Conservation (phyloP, 169 alveolate genomes). For the Theileria equi region DNA sequence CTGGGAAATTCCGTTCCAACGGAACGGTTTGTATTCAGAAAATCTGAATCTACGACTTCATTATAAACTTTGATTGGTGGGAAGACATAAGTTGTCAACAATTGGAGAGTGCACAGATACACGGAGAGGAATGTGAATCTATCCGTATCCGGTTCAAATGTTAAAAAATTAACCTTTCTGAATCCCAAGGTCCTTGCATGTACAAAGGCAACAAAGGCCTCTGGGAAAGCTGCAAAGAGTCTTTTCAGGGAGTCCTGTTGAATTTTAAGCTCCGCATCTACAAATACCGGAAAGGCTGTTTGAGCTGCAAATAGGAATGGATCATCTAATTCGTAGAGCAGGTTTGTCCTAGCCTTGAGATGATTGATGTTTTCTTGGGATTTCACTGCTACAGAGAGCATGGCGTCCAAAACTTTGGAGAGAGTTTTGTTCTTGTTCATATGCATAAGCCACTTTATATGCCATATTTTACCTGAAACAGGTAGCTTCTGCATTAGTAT, state of each 20-base stretch:
- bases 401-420: neutral
- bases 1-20: neutral
- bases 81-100: conserved; percentile 8
- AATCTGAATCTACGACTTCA: conserved; percentile 7
- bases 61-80: neutral
- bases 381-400: neutral
- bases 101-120: conserved; percentile 4
- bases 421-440: conserved; percentile 5
- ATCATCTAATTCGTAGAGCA: neutral
- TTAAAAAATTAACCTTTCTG: neutral
- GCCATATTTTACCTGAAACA: conserved; percentile 1
- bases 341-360: neutral
- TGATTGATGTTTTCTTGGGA: neutral
- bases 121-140: conserved; percentile 19
- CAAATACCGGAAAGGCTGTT: conserved; percentile 19
- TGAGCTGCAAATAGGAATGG: conserved; percentile 20
- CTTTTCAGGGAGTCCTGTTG: conserved; percentile 15
- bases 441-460: conserved; percentile 1
- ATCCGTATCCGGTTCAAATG: conserved; percentile 6
- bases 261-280: neutral
- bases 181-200: conserved; percentile 14
- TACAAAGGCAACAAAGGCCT: conserved; percentile 35
- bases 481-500: conserved; percentile 15
- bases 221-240: conserved; percentile 48
- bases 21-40: no score